Conservation (phyloP, 306 rosid species). For the Gleditsia sinensis region DNA sequence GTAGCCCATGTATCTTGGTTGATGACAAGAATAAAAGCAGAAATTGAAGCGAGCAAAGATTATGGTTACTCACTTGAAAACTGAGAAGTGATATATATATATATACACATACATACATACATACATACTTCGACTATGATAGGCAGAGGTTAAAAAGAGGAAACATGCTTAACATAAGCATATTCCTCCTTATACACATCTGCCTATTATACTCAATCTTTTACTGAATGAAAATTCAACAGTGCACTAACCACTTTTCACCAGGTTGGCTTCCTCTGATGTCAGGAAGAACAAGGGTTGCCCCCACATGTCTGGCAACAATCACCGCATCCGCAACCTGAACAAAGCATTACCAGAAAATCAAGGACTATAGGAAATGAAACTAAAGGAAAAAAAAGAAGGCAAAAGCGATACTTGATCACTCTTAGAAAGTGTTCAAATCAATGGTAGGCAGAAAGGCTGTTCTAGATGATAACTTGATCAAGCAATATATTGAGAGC, state of each 20-base stretch:
- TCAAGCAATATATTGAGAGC: background rate
- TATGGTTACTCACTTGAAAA: background rate
- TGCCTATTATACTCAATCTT: background rate
- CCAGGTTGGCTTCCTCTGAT: slow-evolving; percentile 95
- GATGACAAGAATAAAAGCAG: background rate
- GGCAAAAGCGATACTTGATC: background rate
- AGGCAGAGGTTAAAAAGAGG: background rate
- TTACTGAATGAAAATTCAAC: background rate
- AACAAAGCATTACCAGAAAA: slow-evolving; percentile 30
- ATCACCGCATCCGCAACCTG: slow-evolving; percentile 90
- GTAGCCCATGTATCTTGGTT: background rate
- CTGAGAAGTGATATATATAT: background rate
- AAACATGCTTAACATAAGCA: background rate
- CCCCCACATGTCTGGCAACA: slow-evolving; percentile 91
- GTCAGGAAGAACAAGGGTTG: slow-evolving; percentile 92
- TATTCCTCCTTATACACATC: background rate
- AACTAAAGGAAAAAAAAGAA: background rate
- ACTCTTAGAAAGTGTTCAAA: background rate
- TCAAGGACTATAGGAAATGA: slow-evolving; percentile 16
- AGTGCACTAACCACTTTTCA: slow-evolving; percentile 91
- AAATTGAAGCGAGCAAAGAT: background rate
- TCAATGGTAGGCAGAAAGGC: background rate
- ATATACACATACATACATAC: too few species aligned
- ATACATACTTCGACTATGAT: background rate
- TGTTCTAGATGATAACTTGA: background rate